Base-by-base conservation (phyloP, 2,329 filamentous ascomycete genomes). In the Ophiostoma tasmaniense region DNA sequence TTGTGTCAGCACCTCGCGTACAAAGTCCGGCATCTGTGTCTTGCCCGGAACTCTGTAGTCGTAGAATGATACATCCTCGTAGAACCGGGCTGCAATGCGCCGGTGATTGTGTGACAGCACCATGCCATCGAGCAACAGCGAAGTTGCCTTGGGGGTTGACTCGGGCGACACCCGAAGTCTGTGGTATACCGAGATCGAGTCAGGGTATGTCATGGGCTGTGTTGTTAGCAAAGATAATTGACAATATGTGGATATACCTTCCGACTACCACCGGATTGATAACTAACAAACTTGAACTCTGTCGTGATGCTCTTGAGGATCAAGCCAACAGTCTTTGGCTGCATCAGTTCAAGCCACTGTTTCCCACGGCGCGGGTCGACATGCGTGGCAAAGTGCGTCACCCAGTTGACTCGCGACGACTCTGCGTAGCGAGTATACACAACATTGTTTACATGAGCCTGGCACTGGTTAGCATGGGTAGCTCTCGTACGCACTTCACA, bases 341-440 rank as follows among this genome's bases (percentile, higher is more conserved):
- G 88, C 80, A 90, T 86, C 55, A 96, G 80, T 65, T 89, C 84
- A 17, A 80, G 78, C 92, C 93, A 97, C 71, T 85, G 80, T 59
- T 81, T 77, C 69, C 81, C 81, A 72, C 93, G 83, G 37, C 78
- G 77, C 0, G 87, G 85, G 73, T 92, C 88, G 64, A 87, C 80
- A 70, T 86, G 79, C 1, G 82, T 79, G 4, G 87, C 90, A 73
- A 91, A 89, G 75, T 92, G 89, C 69, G 83, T 82, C 33, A 88
- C 84, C 89, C 91, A 96, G 74, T 93, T 91, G 39, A 94, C 85
- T 45, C 93, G 85, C 3, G 88, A 89, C 6, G 89, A 89, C 77
- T 97, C 93, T 45, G 92, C 92, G 77, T 91, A 96, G 71, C 90
- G 86, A 73, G 90, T 88, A 78, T 96, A 96, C 73, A 86, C 87